Evolutionary conservation across 148 eudicot species (phyloP).

Genomic region (Rhododendron molle): DNA sequence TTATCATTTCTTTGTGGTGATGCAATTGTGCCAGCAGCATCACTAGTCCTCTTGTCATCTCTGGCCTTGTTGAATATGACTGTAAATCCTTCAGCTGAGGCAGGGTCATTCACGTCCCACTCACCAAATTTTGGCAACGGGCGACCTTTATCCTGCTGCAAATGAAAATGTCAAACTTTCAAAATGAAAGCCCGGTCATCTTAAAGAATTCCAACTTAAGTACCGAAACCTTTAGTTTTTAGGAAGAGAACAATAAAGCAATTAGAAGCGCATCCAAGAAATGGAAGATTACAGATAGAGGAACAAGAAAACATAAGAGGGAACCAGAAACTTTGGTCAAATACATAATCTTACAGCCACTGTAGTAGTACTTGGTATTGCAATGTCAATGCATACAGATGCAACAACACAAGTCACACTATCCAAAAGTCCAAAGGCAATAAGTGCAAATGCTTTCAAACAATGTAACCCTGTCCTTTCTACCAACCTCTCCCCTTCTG

Average conservation of each 20-base stretch:
- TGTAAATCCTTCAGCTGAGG: constrained; percentile 25
- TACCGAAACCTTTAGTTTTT: background rate
- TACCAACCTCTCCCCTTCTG: background rate
- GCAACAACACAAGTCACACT: background rate
- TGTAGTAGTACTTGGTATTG: background rate
- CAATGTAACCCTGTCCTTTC: background rate
- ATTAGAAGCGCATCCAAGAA: background rate
- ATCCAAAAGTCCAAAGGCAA: background rate
- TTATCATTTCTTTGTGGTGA: constrained; percentile 12
- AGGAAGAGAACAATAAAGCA: background rate
- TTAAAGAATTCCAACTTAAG: background rate
- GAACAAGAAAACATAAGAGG: background rate
- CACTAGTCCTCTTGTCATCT: constrained; percentile 19
- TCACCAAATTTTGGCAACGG: constrained; percentile 26
- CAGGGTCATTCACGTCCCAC: constrained; percentile 22
- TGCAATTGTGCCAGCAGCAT: background rate
- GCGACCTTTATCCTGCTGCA: constrained; percentile 19
- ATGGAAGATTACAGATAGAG: background rate
- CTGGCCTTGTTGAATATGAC: constrained; percentile 23
- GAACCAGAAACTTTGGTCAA: background rate
- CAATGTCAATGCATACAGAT: background rate
- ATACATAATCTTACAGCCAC: background rate
- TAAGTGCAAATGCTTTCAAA: background rate
- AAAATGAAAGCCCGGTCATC: background rate
- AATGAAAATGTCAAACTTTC: background rate